Evolutionary conservation across 108 stramenopile species (phyloP).

Genomic region (Cylindrotheca closterium): DNA sequence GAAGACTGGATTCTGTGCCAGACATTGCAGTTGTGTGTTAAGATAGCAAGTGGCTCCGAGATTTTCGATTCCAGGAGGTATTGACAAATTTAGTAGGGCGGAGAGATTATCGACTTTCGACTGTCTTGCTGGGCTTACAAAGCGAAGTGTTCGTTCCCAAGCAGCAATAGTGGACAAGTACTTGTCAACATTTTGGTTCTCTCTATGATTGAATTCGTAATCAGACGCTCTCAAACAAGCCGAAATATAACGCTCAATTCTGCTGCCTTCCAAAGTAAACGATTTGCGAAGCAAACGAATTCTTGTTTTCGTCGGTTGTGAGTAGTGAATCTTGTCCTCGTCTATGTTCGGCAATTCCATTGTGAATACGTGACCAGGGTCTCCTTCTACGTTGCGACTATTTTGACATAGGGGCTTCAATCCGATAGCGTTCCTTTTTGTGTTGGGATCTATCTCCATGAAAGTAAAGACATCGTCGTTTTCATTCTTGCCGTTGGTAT

Average conservation of each 20-base stretch:
- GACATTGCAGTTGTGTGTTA: slow-evolving; percentile 86
- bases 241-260: neutral
- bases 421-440: neutral
- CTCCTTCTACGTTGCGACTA: neutral
- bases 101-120: neutral
- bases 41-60: slow-evolving; percentile 90
- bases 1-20: slow-evolving; percentile 80
- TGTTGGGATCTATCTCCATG: neutral
- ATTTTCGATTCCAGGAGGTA: slow-evolving; percentile 79
- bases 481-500: neutral
- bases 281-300: slow-evolving; percentile 8
- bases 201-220: neutral
- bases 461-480: slow-evolving; percentile 1
- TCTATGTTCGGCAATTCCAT: neutral
- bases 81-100: slow-evolving; percentile 11
- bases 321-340: slow-evolving; percentile 7
- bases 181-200: slow-evolving; percentile 8
- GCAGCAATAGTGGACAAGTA: slow-evolving; percentile 16
- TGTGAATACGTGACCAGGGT: slow-evolving; percentile 9
- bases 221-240: neutral
- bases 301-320: slow-evolving; percentile 12
- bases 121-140: slow-evolving; percentile 8
- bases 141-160: slow-evolving; percentile 28
- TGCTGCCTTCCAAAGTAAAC: slow-evolving; percentile 1
- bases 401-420: neutral